Evolutionary conservation across 2,329 filamentous ascomycete genomes (phyloP).

Genomic region (Pseudogymnoascus sp.): DNA sequence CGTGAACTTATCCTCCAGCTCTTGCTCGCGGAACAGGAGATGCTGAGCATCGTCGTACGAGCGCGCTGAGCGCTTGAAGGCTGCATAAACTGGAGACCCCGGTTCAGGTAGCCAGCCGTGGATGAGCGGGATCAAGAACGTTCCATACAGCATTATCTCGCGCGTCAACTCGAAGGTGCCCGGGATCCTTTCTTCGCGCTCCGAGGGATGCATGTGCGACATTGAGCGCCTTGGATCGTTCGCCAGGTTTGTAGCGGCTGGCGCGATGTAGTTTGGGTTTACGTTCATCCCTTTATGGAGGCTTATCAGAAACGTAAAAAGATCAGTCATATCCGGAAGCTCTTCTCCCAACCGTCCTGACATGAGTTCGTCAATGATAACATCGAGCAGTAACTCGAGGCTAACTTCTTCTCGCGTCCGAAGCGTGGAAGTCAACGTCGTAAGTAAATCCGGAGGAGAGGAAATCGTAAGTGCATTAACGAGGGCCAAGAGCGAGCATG

Average conservation of each 20-base stretch:
- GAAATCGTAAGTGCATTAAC: constrained; percentile 88
- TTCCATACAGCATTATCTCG: constrained; percentile 86
- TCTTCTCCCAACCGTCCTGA: constrained; percentile 54
- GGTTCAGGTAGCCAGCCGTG: constrained; percentile 84
- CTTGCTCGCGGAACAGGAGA: constrained; percentile 79
- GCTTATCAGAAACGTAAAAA: constrained; percentile 80
- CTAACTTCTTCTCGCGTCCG: constrained; percentile 80
- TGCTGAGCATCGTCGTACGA: constrained; percentile 92
- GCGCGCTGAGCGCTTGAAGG: constrained; percentile 65
- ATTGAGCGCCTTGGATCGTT: constrained; percentile 40
- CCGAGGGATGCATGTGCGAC: constrained; percentile 43
- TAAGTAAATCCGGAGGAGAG: constrained; percentile 58
- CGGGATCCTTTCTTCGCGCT: constrained; percentile 42
- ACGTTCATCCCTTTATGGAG: constrained; percentile 97
- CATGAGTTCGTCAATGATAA: constrained; percentile 88
- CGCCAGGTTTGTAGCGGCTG: constrained; percentile 28
- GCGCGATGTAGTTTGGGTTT: constrained; percentile 77
- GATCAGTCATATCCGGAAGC: constrained; percentile 77
- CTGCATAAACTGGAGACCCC: constrained; percentile 57
- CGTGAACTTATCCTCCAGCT: constrained; percentile 71
- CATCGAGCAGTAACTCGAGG: constrained; percentile 75
- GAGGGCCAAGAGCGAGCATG: constrained; percentile 84
- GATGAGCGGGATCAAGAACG: constrained; percentile 79
- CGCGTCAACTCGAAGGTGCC: constrained; percentile 80
- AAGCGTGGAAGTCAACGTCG: constrained; percentile 70